Evolutionary conservation across 1,284 basidiomycete genomes (phyloP), one percentile per base, ranked within the genome.

Genomic region (Irpex rosettiformis): DNA sequence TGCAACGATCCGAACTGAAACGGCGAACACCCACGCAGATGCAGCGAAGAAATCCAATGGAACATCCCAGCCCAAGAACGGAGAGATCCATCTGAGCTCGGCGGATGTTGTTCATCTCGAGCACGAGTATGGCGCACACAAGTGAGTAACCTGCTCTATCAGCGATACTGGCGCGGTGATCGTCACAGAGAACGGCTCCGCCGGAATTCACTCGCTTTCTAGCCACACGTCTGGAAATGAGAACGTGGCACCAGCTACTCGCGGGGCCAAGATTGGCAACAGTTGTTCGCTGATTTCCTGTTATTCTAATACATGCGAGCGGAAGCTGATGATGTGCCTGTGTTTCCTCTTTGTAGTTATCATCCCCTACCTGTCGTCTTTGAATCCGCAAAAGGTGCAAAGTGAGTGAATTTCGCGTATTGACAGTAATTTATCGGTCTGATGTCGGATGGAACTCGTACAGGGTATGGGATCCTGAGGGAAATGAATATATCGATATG

Each of bases 381-480:
- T 67, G 94, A 97, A 67, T 84, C 85, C 56, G 96, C 89, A 22
- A 82, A 85, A 64, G 96, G 96, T 55, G 93, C 93, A 21, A 92
- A 88, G 91, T 93, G 79, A 82, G 84, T 69, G 25, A 59, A 73
- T 76, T 76, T 70, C 62, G 73, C 74, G 55, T 64, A 10, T 51
- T 47, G 7, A 28, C 30, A 25, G 27, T 40, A 53, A 30, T 55
- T 58, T 11, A 47, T 28, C 52, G 56, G 56, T 45, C 56, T 64
- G 55, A 69, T 64, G 51, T 59, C 59, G 57, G 61, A 64, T 33
- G 54, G 56, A 62, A 62, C 59, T 40, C 63, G 65, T 54, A 54
- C 66, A 93, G 91, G 72, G 94, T 97, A 69, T 97, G 94, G 93
- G 95, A 98, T 73, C 94, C 93, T 11, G 95, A 98, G 79, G 94